Base-by-base conservation (phyloP, 768 basidiomycete genomes). In the Leucocoprinus birnbaumii region DNA sequence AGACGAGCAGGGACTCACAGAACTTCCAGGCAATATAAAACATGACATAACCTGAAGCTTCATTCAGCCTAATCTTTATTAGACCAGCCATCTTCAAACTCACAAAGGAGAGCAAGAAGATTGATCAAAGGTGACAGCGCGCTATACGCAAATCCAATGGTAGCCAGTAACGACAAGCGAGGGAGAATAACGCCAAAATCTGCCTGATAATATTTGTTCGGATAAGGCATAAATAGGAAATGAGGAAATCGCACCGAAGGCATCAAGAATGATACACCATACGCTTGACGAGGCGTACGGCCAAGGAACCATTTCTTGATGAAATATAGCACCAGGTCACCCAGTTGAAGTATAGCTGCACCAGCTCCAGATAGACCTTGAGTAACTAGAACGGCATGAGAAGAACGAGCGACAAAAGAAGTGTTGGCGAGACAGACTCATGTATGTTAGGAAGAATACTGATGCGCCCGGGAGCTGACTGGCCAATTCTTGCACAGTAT, bases 51-150 rank as follows among this genome's bases (percentile, higher is more conserved):
- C 68, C 77, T 76, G 34, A 7, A 22, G 27, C 34, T 27, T 2
- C 4, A 22, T 45, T n/a, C 34, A 62, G 35, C n/a, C 3, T 6
- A n/a, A 16, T 3, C 3, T 38, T n/a, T 5, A 38, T 5, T 3
- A 14, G 13, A n/a, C 16, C 38, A 38, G 13, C 11, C 16, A 11
- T 13, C 9, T 16, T 11, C n/a, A n/a, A 1, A 59, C 73, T 57
- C 21, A 77, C 84, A 79, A n/a, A 83, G 66, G 6, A 80, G 64
- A 1, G 84, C 84, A 26, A 90, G 73, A 1, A 84, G 73, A 63
- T 84, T 86, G 65, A 88, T 84, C 43, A 89, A 67, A 3, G 86
- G 86, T 2, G 82, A 80, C 49, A 87, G 74, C 25, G 86, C 76
- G 56, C 78, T 81, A 67, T 88, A 88, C 0, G 79, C 76, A 54